These are phyloP conservation scores for Annulohypoxylon stygium DNA, from an alignment of 495 filamentous ascomycete species.

Conservation along the genomic window DNA sequence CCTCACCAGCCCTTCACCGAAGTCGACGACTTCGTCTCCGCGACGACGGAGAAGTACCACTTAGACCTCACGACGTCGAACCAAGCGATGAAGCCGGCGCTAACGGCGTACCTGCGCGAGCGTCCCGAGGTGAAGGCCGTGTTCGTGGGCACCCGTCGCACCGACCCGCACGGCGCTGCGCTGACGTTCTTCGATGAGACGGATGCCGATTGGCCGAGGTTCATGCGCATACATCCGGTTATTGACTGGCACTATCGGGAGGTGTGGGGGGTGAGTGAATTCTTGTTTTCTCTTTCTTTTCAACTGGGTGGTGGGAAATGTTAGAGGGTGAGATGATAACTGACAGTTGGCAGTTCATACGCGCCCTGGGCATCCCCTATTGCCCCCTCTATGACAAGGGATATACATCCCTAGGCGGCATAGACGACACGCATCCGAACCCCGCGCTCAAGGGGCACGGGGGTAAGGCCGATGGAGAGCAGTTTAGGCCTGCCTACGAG, in stretches of 20 bases:
- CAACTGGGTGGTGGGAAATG: no score
- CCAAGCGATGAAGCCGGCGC: constrained; percentile 82
- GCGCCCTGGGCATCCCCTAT: constrained; percentile 80
- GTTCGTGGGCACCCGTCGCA: constrained; percentile 91
- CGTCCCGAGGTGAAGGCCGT: constrained; percentile 78
- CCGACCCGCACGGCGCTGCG: constrained; percentile 87
- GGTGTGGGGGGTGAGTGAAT: constrained; percentile 86
- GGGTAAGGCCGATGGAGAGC: constrained; percentile 45
- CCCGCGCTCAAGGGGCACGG: constrained; percentile 69
- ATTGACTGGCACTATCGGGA: constrained; percentile 98
- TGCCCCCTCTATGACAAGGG: constrained; percentile 86
- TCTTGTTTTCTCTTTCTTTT: no score
- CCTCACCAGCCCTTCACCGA: constrained; percentile 82
- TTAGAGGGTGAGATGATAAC: no score
- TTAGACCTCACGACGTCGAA: constrained; percentile 82
- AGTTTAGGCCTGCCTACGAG: constrained; percentile 87
- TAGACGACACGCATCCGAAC: constrained; percentile 91
- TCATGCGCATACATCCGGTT: constrained; percentile 93
- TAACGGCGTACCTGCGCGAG: constrained; percentile 78
- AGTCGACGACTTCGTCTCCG: constrained; percentile 85
- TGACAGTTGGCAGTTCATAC: constrained; percentile 73
- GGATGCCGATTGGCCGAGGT: constrained; percentile 89
- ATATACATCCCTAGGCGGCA: constrained; percentile 89
- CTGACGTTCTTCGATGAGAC: constrained; percentile 86
- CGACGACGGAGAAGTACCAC: constrained; percentile 73